Evolutionary conservation across 2,329 filamentous ascomycete genomes (phyloP).

Genomic region (Sarocladiaceae sp.): DNA sequence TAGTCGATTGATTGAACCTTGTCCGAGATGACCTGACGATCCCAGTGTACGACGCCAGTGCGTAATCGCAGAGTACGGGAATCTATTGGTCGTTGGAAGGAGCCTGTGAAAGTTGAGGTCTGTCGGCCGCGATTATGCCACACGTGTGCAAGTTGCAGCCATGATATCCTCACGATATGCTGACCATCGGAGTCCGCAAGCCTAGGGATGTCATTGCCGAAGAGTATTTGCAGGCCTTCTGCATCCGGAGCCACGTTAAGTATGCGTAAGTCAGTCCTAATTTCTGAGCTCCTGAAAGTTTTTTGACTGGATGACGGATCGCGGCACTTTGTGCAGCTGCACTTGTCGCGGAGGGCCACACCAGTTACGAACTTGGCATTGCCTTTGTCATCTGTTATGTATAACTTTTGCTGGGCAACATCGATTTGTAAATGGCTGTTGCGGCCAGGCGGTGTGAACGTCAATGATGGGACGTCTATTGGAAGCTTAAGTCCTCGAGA

Average conservation of each 20-base stretch:
- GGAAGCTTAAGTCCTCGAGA: too few relatives aligned
- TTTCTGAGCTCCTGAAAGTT: slow-evolving; percentile 40
- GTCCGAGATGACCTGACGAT: slow-evolving; percentile 25
- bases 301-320: slow-evolving; percentile 58
- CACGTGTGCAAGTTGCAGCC: too few relatives aligned
- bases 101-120: too few relatives aligned
- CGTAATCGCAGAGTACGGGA: too few relatives aligned
- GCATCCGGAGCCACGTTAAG: slow-evolving; percentile 24
- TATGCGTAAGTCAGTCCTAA: slow-evolving; percentile 30
- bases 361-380: background rate
- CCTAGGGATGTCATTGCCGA: slow-evolving; percentile 43
- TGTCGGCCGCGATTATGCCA: too few relatives aligned
- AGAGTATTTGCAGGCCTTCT: slow-evolving; percentile 52
- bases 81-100: too few relatives aligned
- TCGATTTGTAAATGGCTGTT: background rate
- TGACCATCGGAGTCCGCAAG: slow-evolving; percentile 19
- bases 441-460: too few relatives aligned
- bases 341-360: slow-evolving; percentile 47
- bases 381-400: too few relatives aligned
- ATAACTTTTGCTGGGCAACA: background rate
- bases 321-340: slow-evolving; percentile 48
- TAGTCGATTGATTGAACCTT: slow-evolving; percentile 58
- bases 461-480: too few relatives aligned
- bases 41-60: slow-evolving; percentile 30
- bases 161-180: too few relatives aligned